Evolutionary conservation across 129 eudicot species (phyloP).

Genomic region (Deinandra increscens): DNA sequence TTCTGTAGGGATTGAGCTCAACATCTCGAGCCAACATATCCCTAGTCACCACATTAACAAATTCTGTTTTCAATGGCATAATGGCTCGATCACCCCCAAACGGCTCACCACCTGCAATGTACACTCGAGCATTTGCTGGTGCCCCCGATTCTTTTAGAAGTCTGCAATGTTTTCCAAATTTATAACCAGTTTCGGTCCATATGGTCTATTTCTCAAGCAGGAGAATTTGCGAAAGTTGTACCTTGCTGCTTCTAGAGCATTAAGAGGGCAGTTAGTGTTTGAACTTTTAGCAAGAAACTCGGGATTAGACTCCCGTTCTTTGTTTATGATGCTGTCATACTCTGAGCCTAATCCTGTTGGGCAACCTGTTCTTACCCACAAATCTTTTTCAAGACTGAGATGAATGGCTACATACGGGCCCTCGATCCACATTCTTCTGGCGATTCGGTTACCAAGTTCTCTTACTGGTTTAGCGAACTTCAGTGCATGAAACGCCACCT

Average conservation of each 20-base stretch:
- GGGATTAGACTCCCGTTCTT: constrained; percentile 36
- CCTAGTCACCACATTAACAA: constrained; percentile 50
- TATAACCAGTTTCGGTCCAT: neutral
- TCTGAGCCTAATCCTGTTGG: constrained; percentile 55
- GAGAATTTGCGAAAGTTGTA: neutral
- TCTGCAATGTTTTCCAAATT: constrained; percentile 16
- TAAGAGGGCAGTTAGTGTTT: constrained; percentile 56
- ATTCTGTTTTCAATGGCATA: constrained; percentile 40
- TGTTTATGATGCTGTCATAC: constrained; percentile 34
- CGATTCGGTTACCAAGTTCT: constrained; percentile 52
- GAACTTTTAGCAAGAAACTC: constrained; percentile 42
- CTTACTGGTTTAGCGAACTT: constrained; percentile 50
- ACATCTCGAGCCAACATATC: constrained; percentile 46
- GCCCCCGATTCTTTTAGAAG: constrained; percentile 61
- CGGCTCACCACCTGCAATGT: constrained; percentile 63
- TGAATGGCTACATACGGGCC: constrained; percentile 67
- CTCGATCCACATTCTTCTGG: constrained; percentile 80
- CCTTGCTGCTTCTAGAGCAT: constrained; percentile 52
- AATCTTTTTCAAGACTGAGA: constrained; percentile 53
- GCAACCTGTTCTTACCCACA: constrained; percentile 63
- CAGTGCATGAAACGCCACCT: constrained; percentile 63
- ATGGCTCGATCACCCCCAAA: constrained; percentile 46
- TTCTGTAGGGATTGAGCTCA: constrained; percentile 46
- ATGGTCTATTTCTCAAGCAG: neutral
- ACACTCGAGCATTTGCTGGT: constrained; percentile 42